phyloP scores from a whole-genome alignment of 805 yeast species.

The Sugiyamaella qingdaonensis region DNA sequence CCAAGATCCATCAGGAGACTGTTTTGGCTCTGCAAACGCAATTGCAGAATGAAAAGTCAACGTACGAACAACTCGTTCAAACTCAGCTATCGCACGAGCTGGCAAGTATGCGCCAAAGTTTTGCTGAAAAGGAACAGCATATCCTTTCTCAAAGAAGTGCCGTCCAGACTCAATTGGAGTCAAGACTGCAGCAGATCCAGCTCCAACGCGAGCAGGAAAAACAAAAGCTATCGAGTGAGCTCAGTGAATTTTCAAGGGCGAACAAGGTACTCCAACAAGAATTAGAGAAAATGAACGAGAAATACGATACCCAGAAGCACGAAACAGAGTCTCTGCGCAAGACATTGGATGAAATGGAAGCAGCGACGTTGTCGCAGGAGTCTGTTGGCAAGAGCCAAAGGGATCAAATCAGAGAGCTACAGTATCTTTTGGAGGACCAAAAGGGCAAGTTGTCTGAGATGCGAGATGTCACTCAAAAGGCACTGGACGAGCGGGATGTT shows the following conservation, averaged over 20 bases:
- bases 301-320: constrained; percentile 25
- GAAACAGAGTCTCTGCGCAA: constrained; percentile 28
- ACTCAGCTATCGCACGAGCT: not conserved
- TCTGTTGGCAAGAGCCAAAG: constrained; percentile 19
- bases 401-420: constrained; percentile 20
- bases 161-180: constrained; percentile 18
- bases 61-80: not conserved
- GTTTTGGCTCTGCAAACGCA: not conserved
- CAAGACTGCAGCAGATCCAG: constrained; percentile 29
- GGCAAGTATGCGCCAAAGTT: not conserved
- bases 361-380: constrained; percentile 21
- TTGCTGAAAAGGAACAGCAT: not conserved
- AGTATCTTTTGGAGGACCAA: constrained; percentile 18
- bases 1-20: not conserved
- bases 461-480: constrained; percentile 21
- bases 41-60: not conserved
- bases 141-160: constrained; percentile 9
- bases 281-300: constrained; percentile 22
- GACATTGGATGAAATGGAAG: constrained; percentile 30
- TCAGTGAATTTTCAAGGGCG: constrained; percentile 4
- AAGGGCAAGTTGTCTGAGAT: constrained; percentile 21
- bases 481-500: constrained; percentile 30
- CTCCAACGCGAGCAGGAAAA: constrained; percentile 27
- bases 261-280: constrained; percentile 15
- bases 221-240: constrained; percentile 25